Conservation (phyloP, 2,329 filamentous ascomycete genomes). For the Dothistroma septosporum region DNA sequence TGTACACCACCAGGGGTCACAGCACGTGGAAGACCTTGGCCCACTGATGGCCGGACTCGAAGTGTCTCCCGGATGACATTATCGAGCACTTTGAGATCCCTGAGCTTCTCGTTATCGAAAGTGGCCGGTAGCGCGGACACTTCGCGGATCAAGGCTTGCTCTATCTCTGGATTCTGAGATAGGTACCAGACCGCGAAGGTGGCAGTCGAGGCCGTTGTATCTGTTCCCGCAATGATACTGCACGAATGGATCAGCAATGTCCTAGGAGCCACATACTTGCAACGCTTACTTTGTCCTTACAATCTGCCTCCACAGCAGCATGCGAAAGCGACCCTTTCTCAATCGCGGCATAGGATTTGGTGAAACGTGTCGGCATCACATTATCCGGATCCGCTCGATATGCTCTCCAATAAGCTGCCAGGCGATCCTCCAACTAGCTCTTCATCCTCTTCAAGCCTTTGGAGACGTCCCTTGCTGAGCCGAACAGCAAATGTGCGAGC, state of each 20-base stretch:
- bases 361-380: constrained; percentile 6
- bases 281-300: constrained; percentile 1
- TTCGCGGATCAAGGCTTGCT: constrained; percentile 23
- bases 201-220: constrained; percentile 28
- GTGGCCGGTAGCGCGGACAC: constrained; percentile 13
- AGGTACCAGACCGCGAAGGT: constrained; percentile 29
- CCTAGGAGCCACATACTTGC: neutral
- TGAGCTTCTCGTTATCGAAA: constrained; percentile 29
- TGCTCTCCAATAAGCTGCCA: neutral
- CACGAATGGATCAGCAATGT: neutral
- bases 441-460: neutral
- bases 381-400: constrained; percentile 1
- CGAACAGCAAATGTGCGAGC: neutral
- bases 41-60: constrained; percentile 35
- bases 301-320: neutral
- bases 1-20: constrained; percentile 34
- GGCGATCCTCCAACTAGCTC: neutral
- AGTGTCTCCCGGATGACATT: constrained; percentile 40
- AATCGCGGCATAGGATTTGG: constrained; percentile 4
- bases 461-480: neutral
- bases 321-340: constrained; percentile 3
- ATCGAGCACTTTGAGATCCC: constrained; percentile 33
- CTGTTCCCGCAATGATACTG: constrained; percentile 25
- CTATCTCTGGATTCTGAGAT: constrained; percentile 16
- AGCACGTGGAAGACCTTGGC: constrained; percentile 35